phyloP scores from a whole-genome alignment of 371 early-diverging fungal genomes.

The Mucor saturninus region DNA sequence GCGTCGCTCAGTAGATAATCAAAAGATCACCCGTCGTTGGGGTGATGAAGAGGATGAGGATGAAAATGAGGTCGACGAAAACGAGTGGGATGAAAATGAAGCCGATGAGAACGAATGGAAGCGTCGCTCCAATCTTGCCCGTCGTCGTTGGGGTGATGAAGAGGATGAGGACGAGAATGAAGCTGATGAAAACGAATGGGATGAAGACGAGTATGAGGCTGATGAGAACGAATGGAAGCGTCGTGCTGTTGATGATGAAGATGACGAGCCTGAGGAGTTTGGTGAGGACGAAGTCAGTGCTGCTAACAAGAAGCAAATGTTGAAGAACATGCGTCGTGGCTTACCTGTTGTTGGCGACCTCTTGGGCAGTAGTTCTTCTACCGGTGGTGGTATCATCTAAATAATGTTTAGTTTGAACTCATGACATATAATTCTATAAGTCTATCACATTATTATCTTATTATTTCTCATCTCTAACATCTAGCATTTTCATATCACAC shows the following conservation, averaged over 20 bases:
- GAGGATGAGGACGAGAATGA: constrained; percentile 9
- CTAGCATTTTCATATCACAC: not conserved
- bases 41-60: constrained; percentile 2
- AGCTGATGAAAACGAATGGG: not conserved
- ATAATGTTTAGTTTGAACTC: not conserved
- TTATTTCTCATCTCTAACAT: not conserved
- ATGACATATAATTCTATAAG: not conserved
- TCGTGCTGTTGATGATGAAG: not conserved
- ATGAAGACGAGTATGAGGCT: constrained; percentile 1
- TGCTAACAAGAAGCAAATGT: not conserved
- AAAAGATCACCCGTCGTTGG: not conserved
- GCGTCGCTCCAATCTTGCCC: not conserved
- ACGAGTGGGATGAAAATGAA: constrained; percentile 3
- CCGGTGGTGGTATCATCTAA: not conserved
- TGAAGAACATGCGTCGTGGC: constrained; percentile 3
- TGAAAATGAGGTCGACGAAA: constrained; percentile 9
- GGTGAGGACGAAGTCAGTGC: constrained; percentile 4
- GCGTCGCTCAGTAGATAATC: not conserved
- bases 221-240: not conserved
- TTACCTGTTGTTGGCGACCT: not conserved
- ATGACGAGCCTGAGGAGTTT: not conserved
- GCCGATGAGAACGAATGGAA: not conserved
- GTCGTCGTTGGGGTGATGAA: not conserved
- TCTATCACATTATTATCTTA: not conserved
- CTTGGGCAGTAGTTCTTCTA: not conserved